These are phyloP conservation scores for Tritrichomonas musculus DNA, from an alignment of 208 protist species.

Conservation along the genomic window DNA sequence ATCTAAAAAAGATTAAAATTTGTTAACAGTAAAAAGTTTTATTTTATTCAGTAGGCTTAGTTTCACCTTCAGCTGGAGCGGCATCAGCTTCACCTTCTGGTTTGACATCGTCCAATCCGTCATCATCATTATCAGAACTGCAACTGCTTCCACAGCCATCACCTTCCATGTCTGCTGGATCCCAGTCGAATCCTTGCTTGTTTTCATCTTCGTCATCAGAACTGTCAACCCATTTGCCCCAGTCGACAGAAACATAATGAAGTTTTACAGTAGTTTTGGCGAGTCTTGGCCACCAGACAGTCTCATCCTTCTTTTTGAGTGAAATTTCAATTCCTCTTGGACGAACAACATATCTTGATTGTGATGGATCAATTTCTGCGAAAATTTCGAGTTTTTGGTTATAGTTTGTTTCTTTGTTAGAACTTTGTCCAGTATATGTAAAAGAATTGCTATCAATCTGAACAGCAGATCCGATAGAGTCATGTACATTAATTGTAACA, in stretches of 20 bases:
- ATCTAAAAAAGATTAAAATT: no score
- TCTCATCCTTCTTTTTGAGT: not conserved
- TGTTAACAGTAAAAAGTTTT: no score
- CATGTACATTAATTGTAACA: not conserved
- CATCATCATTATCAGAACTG: not conserved
- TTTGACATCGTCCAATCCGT: not conserved
- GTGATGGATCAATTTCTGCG: not conserved
- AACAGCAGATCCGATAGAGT: not conserved
- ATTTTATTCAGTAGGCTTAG: no score
- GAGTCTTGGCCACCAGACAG: slow-evolving; percentile 2
- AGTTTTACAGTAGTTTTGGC: not conserved
- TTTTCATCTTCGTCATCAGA: not conserved
- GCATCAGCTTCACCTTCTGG: not conserved
- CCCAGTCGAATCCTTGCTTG: not conserved
- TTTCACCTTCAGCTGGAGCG: no score
- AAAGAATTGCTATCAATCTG: not conserved
- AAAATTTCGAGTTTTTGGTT: not conserved
- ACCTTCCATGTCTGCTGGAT: not conserved
- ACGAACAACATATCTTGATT: not conserved
- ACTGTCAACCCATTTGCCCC: not conserved
- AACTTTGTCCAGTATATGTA: not conserved
- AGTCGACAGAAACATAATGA: not conserved
- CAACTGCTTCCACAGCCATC: no score
- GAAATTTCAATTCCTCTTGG: not conserved
- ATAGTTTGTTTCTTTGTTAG: not conserved